Base-by-base conservation (phyloP, 2,329 filamentous ascomycete genomes). In the Pseudogymnoascus sp. region DNA sequence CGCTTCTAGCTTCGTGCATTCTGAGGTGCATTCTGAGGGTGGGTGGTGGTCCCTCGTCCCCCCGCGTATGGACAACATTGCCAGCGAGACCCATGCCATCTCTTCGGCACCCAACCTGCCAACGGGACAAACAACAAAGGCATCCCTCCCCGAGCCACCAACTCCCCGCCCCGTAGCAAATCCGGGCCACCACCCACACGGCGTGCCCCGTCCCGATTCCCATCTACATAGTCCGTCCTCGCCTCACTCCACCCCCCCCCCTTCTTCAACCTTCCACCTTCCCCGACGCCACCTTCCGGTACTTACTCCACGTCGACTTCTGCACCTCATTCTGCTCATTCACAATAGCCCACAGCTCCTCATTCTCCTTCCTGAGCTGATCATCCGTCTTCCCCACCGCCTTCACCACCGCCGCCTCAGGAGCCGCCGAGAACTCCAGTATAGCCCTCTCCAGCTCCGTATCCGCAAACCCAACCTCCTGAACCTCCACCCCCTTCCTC, bases 401-500 rank as follows among this genome's bases (percentile, higher is more conserved):
- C 64, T 28, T 68, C 69, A 25, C 67, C 64, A 3, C 61, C 65
- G 16, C 33, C 11, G 68, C 64, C 7, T 25, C 25, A 5, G 28
- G 21, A 23, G 44, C 18, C 8, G 75, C 70, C 64, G 76, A 75
- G 56, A 85, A 77, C 5, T 78, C 75, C 3, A 78, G 71, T 23
- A 84, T 77, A 11, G 82, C 83, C 50, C 76, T 73, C 65, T 84
- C 78, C 33, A 87, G 71, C 1, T 76, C 72, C 14, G 78, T 76
- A 79, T 64, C 76, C 73, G 10, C 78, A n/a, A 92, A 77, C 72
- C 90, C 87, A 12, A 85, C 78, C 12, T 81, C 86, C 65, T 91
- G 79, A 3, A 81, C 82, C 71, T 92, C 92, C 66, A 81, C 82
- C 40, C 82, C 79, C 65, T 83, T 81, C 66, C 81, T 82, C 40